Conservation (phyloP, 2,329 filamentous ascomycete species). For the Leptographium lundbergii region DNA sequence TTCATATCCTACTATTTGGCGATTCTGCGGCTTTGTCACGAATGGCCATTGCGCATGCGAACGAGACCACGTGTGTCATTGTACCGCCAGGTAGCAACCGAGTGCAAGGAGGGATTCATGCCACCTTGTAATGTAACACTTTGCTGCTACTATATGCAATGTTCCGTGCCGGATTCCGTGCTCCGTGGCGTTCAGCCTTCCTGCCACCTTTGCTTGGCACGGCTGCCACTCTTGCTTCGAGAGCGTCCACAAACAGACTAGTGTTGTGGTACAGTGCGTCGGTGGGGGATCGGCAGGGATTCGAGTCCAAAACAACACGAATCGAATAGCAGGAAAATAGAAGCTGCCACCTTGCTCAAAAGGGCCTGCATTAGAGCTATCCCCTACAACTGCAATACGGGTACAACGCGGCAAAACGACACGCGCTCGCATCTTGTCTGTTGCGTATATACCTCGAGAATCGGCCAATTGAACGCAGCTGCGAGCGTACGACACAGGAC, state of each 20-base stretch:
- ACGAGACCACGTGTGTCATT: too few relatives aligned
- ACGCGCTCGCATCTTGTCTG: neutral
- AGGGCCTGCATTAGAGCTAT: neutral
- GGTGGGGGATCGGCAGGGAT: conserved; percentile 1
- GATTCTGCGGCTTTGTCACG: too few relatives aligned
- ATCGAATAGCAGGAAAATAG: neutral
- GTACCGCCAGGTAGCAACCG: too few relatives aligned
- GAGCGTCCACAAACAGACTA: neutral
- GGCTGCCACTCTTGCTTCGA: neutral
- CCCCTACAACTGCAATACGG: neutral
- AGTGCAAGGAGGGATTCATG: too few relatives aligned
- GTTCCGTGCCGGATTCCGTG: too few relatives aligned
- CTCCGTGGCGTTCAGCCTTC: too few relatives aligned
- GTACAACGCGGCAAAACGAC: neutral
- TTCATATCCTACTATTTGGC: too few relatives aligned
- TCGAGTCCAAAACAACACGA: neutral
- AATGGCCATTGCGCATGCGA: too few relatives aligned
- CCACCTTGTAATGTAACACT: too few relatives aligned
- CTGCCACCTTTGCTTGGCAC: neutral
- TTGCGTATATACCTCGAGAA: too few relatives aligned
- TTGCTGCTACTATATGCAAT: too few relatives aligned
- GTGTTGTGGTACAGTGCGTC: neutral
- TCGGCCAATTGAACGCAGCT: too few relatives aligned
- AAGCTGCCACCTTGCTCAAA: conserved; percentile 1
- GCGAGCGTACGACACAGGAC: neutral